A percentile compares a stretch with the other conserved stretches of the same genome.
Evolutionary conservation across 495 filamentous ascomycete genomes (phyloP).

Genomic region (Neurospora africana): DNA sequence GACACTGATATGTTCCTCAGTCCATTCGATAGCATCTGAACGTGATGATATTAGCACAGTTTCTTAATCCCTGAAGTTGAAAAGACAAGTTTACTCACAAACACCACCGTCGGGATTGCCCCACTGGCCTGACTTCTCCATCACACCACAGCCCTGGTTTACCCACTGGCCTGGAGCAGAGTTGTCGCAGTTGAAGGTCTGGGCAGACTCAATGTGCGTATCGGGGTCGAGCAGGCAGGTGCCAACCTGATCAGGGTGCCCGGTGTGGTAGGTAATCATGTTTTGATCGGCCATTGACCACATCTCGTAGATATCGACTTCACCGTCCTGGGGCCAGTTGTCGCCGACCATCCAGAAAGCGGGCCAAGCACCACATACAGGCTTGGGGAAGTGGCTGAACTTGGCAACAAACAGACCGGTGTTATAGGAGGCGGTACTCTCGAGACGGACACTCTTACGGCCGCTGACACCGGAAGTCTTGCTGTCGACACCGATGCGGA

Average conservation of each 20-base stretch:
- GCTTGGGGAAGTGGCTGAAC: slow-evolving; percentile 59
- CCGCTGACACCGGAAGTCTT: slow-evolving; percentile 27
- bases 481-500: slow-evolving; percentile 41
- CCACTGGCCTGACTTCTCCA: slow-evolving; percentile 41
- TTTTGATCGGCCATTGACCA: slow-evolving; percentile 59
- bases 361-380: slow-evolving; percentile 50
- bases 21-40: slow-evolving; percentile 61
- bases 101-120: slow-evolving; percentile 61
- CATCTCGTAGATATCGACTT: slow-evolving; percentile 85
- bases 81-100: slow-evolving; percentile 12
- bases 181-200: slow-evolving; percentile 47
- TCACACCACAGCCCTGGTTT: slow-evolving; percentile 27
- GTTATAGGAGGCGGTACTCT: slow-evolving; percentile 54
- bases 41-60: background rate
- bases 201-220: slow-evolving; percentile 37
- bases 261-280: slow-evolving; percentile 63
- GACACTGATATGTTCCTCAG: slow-evolving; percentile 50
- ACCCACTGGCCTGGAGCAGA: slow-evolving; percentile 15
- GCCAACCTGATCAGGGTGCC: slow-evolving; percentile 44
- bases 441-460: slow-evolving; percentile 56
- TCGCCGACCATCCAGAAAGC: slow-evolving; percentile 63
- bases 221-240: slow-evolving; percentile 41
- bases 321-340: slow-evolving; percentile 68
- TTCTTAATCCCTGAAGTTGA: background rate
- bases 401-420: slow-evolving; percentile 62